These are phyloP conservation scores for Quercus alba DNA, from an alignment of 306 rosid genomes.

Conservation along the genomic window DNA sequence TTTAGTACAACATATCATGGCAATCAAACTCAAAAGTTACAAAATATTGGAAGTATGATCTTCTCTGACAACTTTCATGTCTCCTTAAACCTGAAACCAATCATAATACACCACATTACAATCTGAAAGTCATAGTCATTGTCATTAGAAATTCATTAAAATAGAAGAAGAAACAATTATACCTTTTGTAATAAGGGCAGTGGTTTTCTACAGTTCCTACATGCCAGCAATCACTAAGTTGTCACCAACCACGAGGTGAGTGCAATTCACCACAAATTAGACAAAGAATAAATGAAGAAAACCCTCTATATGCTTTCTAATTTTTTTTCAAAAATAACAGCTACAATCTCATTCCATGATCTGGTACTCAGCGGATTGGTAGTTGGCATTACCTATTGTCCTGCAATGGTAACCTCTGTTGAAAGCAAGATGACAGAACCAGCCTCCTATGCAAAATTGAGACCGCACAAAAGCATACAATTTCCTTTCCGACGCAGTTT, in stretches of 20 bases:
- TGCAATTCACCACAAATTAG: neutral
- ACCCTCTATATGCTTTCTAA: neutral
- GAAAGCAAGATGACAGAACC: neutral
- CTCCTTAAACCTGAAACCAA: slow-evolving; percentile 1
- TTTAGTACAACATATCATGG: neutral
- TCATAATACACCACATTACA: neutral
- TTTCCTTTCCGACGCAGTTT: neutral
- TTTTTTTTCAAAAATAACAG: neutral
- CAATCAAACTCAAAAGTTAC: neutral
- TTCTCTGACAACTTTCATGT: neutral
- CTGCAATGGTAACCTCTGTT: neutral
- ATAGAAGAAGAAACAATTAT: neutral
- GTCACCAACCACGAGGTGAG: slow-evolving; percentile 4
- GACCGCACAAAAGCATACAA: neutral
- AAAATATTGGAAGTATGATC: neutral
- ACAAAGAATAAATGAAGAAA: neutral
- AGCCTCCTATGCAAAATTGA: neutral
- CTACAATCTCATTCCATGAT: neutral
- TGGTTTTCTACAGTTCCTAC: slow-evolving; percentile 15
- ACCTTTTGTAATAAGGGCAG: slow-evolving; percentile 9
- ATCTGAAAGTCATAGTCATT: neutral
- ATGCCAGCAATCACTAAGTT: slow-evolving; percentile 10
- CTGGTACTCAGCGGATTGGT: neutral
- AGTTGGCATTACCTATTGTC: neutral
- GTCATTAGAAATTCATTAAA: neutral